Evolutionary conservation across 441 rosid genomes (phyloP).

Genomic region (Populus trichocarpa): DNA sequence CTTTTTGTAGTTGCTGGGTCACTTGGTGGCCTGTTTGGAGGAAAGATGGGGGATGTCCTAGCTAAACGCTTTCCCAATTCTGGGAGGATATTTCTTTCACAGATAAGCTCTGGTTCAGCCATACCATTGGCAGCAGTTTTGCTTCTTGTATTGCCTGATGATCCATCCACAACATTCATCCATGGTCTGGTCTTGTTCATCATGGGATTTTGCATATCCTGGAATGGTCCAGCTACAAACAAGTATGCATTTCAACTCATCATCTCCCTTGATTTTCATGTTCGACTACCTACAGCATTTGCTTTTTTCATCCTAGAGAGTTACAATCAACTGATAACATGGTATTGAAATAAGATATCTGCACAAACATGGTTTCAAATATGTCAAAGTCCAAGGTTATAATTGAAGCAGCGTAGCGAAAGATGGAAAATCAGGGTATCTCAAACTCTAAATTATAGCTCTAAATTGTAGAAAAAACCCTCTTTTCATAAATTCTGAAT

Average conservation of each 20-base stretch:
- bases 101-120: constrained; percentile 66
- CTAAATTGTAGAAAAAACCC: no score
- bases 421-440: no score
- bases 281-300: no score
- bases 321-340: no score
- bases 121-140: constrained; percentile 73
- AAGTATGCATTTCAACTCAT: constrained; percentile 31
- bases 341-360: no score
- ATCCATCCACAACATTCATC: constrained; percentile 51
- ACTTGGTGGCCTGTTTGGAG: constrained; percentile 63
- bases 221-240: constrained; percentile 83
- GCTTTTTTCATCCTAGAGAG: no score
- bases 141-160: constrained; percentile 56
- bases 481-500: no score
- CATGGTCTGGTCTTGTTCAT: constrained; percentile 52
- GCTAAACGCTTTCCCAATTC: constrained; percentile 52
- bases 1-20: constrained; percentile 46
- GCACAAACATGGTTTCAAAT: no score
- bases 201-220: constrained; percentile 63
- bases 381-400: no score
- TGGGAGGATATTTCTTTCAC: constrained; percentile 69
- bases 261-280: not conserved
- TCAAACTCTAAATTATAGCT: no score
- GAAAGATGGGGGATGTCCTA: constrained; percentile 63
- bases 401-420: no score